phyloP scores from a whole-genome alignment of 352 stramenopile species.

The Globisporangium uncinulatum region DNA sequence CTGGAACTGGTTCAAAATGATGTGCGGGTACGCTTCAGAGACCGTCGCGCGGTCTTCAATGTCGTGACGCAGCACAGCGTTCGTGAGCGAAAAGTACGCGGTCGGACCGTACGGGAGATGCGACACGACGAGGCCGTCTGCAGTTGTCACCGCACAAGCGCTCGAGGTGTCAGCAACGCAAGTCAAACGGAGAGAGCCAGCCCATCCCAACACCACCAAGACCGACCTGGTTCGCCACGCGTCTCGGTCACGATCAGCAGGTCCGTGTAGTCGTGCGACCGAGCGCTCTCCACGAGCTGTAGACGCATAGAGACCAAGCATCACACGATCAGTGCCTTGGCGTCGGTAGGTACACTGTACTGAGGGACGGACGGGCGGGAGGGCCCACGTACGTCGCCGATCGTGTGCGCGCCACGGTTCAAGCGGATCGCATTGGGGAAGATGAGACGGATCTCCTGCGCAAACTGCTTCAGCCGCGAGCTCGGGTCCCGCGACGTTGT shows the following conservation, averaged over 20 bases:
- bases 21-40: slow-evolving; percentile 92
- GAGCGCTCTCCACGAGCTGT: slow-evolving; percentile 95
- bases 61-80: slow-evolving; percentile 97
- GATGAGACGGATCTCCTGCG: slow-evolving; percentile 98
- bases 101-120: slow-evolving; percentile 98
- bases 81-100: slow-evolving; percentile 97
- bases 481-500: slow-evolving; percentile 97
- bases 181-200: neutral
- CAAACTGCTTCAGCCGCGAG: slow-evolving; percentile 98
- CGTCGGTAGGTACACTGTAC: neutral
- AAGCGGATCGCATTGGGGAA: slow-evolving; percentile 98
- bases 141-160: neutral
- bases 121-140: slow-evolving; percentile 97
- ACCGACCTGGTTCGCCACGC: slow-evolving; percentile 91
- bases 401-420: slow-evolving; percentile 96
- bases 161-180: neutral
- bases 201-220: too few species aligned
- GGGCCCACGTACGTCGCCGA: slow-evolving; percentile 62
- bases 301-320: slow-evolving; percentile 17
- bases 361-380: neutral
- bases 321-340: neutral
- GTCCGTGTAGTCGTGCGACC: slow-evolving; percentile 97
- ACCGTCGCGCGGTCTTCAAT: slow-evolving; percentile 95
- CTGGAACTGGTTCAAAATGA: slow-evolving; percentile 98
- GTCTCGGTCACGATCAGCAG: slow-evolving; percentile 98